Evolutionary conservation across 768 basidiomycete species (phyloP).

Genomic region (Xerocomellus intermedius): DNA sequence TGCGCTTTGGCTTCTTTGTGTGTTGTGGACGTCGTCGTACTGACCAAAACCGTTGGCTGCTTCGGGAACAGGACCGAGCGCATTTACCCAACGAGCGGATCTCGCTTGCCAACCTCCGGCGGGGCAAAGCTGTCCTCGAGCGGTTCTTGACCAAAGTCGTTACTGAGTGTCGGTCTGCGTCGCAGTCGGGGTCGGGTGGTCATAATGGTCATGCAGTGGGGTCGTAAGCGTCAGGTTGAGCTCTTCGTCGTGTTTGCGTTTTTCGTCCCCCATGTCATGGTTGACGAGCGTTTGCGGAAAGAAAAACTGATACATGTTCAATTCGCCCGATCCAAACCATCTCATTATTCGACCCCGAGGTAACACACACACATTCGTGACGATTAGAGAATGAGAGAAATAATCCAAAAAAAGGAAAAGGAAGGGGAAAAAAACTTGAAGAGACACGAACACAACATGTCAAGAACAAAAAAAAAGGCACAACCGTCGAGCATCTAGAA

Average conservation of each 20-base stretch:
- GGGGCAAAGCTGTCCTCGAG: conserved; percentile 75
- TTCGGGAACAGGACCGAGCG: conserved; percentile 69
- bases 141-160: conserved; percentile 64
- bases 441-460: not conserved
- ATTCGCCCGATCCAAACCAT: not conserved
- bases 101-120: conserved; percentile 74
- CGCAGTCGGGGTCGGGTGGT: not conserved
- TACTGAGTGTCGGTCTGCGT: not conserved
- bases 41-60: not conserved
- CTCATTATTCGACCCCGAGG: not conserved
- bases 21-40: not conserved
- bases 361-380: not conserved
- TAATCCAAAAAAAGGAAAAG: not conserved
- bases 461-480: not conserved
- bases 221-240: not conserved
- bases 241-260: too few species aligned
- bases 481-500: too few species aligned
- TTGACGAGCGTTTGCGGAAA: too few species aligned
- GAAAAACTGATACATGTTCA: not conserved
- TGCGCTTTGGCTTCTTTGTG: too few species aligned
- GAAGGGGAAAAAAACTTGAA: too few species aligned
- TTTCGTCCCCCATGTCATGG: too few species aligned
- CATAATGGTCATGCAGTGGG: not conserved
- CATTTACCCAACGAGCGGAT: conserved; percentile 95
- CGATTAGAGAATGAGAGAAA: not conserved